Percentiles rank a stretch among this genome's conserved stretches.
Conservation (phyloP, 2,329 filamentous ascomycete species). For the Teratosphaeria destructans region DNA sequence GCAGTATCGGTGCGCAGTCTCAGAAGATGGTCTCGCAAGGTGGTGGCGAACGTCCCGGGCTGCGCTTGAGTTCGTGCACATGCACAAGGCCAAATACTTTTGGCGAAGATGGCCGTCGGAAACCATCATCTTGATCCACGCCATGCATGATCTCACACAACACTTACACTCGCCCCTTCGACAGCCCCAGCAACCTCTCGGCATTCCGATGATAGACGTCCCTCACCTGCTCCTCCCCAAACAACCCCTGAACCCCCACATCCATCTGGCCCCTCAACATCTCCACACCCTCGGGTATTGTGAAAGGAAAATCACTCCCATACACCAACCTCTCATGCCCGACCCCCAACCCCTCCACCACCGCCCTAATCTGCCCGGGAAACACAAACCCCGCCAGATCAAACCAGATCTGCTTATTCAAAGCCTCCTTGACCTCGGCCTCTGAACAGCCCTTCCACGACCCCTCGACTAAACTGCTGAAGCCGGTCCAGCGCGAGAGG, state of each 20-base stretch:
- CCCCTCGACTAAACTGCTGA: constrained; percentile 30
- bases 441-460: constrained; percentile 19
- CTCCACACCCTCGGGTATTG: constrained; percentile 28
- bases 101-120: no score
- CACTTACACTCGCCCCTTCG: not conserved
- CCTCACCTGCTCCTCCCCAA: constrained; percentile 25
- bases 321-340: constrained; percentile 38
- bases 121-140: no score
- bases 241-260: constrained; percentile 29
- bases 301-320: constrained; percentile 46
- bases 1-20: no score
- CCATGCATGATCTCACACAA: no score
- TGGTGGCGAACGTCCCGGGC: no score
- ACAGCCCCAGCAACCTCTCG: constrained; percentile 19
- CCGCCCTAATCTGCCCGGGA: constrained; percentile 37
- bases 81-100: no score
- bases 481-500: constrained; percentile 33
- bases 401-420: constrained; percentile 39
- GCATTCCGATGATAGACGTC: constrained; percentile 32
- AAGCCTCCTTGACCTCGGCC: constrained; percentile 21
- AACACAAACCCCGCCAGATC: constrained; percentile 45
- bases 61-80: no score
- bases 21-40: no score
- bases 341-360: constrained; percentile 32
- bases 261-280: constrained; percentile 33